Percentiles rank a stretch among this genome's conserved stretches.
Conservation (phyloP, 192 early-diverging fungal species). For the Phycomyces blakesleeanus region DNA sequence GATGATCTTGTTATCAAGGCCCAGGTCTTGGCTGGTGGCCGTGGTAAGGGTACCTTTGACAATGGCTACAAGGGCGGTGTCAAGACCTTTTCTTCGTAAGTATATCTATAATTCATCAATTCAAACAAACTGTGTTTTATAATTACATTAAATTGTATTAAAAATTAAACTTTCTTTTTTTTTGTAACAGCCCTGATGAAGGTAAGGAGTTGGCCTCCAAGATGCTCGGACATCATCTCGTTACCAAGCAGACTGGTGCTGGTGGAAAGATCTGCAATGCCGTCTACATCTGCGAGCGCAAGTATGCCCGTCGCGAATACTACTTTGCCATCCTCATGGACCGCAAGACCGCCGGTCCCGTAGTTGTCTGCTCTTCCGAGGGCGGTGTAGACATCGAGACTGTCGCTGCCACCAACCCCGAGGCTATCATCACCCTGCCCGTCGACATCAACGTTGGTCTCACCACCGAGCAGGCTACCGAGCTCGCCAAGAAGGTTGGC, state of each 20-base stretch:
- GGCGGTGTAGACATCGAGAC: constrained; percentile 98
- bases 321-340: constrained; percentile 99
- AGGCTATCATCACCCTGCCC: constrained; percentile 90
- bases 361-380: constrained; percentile 94
- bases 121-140: constrained; percentile 14
- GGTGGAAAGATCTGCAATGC: constrained; percentile 91
- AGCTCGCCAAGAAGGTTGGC: constrained; percentile 83
- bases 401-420: constrained; percentile 92
- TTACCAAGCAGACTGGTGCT: constrained; percentile 98
- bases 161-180: constrained; percentile 2
- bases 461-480: constrained; percentile 64
- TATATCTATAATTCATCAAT: constrained; percentile 6
- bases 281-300: constrained; percentile 92
- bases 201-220: constrained; percentile 83
- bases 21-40: constrained; percentile 95
- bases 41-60: constrained; percentile 97
- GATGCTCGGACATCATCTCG: constrained; percentile 96
- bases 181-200: constrained; percentile 68
- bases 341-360: constrained; percentile 90
- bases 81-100: constrained; percentile 86
- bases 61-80: constrained; percentile 97
- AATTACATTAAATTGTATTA: too few species aligned
- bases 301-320: constrained; percentile 95
- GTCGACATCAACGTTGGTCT: constrained; percentile 88
- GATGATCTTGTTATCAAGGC: constrained; percentile 36